Evolutionary conservation across 495 filamentous ascomycete species (phyloP).

Genomic region (Darksidea phi): DNA sequence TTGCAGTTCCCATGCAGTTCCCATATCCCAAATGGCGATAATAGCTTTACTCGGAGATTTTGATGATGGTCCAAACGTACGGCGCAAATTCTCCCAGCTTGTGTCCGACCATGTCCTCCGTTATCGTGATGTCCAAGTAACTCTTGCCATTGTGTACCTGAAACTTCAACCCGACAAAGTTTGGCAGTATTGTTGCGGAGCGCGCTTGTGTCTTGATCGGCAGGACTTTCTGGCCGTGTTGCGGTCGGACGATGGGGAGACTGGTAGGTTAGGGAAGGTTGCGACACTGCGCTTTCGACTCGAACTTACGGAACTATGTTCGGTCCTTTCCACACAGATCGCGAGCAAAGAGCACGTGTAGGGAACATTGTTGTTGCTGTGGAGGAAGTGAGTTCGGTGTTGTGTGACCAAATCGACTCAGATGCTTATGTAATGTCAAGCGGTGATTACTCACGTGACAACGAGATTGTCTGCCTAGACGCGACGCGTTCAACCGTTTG

Average conservation of each 20-base stretch:
- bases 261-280: constrained; percentile 41
- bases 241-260: constrained; percentile 62
- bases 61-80: constrained; percentile 64
- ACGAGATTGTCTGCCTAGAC: constrained; percentile 2
- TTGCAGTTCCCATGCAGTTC: too few relatives aligned
- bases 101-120: constrained; percentile 97
- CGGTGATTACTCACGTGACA: not conserved
- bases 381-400: constrained; percentile 15
- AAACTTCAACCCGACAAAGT: constrained; percentile 91
- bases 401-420: not conserved
- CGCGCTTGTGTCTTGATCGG: constrained; percentile 89
- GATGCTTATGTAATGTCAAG: constrained; percentile 1
- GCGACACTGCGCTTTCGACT: not conserved
- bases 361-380: constrained; percentile 53
- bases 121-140: constrained; percentile 83
- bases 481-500: too few relatives aligned
- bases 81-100: constrained; percentile 93
- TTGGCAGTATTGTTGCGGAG: constrained; percentile 88
- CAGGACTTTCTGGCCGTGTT: constrained; percentile 59
- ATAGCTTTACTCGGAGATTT: too few relatives aligned
- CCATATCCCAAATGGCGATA: too few relatives aligned
- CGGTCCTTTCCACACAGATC: constrained; percentile 78
- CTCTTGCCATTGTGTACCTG: constrained; percentile 94
- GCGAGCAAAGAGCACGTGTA: constrained; percentile 58
- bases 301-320: constrained; percentile 68